A percentile compares a stretch with the other conserved stretches of the same genome.
Conservation (phyloP, 1,139 yeast species). For the Arxiozyma slooffiae region DNA sequence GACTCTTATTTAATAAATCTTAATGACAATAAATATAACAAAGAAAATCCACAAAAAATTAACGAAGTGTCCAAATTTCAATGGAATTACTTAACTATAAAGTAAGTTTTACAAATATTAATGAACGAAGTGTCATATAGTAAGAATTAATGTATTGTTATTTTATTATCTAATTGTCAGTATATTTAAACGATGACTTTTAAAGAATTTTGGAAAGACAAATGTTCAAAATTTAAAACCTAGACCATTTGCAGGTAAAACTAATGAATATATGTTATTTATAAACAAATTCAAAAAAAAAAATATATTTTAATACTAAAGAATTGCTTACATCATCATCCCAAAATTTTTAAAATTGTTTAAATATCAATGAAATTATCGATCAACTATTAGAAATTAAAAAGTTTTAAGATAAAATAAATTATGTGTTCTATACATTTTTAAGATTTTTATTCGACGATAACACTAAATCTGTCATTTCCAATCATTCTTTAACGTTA, state of each 20-base stretch:
- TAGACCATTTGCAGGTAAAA: conserved; percentile 39
- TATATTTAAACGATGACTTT: not conserved
- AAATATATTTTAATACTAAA: conserved; percentile 21
- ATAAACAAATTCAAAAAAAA: conserved; percentile 37
- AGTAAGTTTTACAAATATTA: conserved; percentile 5
- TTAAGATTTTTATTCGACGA: conserved; percentile 16
- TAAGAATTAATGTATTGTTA: conserved; percentile 6
- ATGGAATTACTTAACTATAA: conserved; percentile 1
- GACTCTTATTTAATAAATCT: too few relatives aligned
- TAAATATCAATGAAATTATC: conserved; percentile 30
- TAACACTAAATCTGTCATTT: conserved; percentile 1
- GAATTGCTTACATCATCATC: conserved; percentile 35
- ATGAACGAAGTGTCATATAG: conserved; percentile 6
- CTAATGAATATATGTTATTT: conserved; percentile 38
- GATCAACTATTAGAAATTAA: conserved; percentile 12
- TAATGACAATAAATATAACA: not conserved
- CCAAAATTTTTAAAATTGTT: conserved; percentile 42
- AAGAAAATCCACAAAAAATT: not conserved
- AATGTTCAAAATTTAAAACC: conserved; percentile 17
- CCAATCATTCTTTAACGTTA: conserved; percentile 28
- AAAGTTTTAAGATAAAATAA: conserved; percentile 22
- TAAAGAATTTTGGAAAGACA: conserved; percentile 4
- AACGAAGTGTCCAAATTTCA: not conserved
- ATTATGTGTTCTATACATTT: conserved; percentile 20
- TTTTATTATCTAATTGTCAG: conserved; percentile 3